Percentiles rank a stretch among this genome's conserved stretches.
Evolutionary conservation across 2,329 filamentous ascomycete species (phyloP).

Genomic region (Leptodontidium sp.): DNA sequence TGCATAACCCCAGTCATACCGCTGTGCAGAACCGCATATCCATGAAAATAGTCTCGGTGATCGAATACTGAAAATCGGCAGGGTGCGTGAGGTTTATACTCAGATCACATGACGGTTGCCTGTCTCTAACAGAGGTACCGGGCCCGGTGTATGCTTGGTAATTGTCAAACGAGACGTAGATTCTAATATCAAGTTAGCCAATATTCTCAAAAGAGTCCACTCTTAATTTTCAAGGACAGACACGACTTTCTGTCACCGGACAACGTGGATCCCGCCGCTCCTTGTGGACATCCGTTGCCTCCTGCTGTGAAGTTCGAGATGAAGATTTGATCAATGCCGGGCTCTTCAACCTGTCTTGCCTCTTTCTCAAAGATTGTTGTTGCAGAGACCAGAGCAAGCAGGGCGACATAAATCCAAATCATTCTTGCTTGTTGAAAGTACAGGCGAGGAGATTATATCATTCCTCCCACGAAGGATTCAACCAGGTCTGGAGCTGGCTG

Average conservation of each 20-base stretch:
- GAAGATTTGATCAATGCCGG: neutral
- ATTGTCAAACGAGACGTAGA: neutral
- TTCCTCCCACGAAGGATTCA: no score
- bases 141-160: neutral
- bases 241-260: neutral
- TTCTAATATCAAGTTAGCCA: neutral
- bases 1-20: neutral
- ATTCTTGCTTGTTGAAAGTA: neutral
- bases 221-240: neutral
- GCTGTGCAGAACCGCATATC: neutral
- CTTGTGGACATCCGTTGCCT: neutral
- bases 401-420: neutral
- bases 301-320: conserved; percentile 1
- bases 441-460: no score
- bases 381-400: neutral
- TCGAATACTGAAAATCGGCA: neutral
- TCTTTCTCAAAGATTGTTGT: no score
- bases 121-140: neutral
- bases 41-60: neutral
- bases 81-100: neutral
- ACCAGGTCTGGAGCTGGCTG: no score
- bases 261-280: neutral
- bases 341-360: neutral
- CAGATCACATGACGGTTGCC: neutral
- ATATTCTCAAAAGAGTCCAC: neutral